Percentiles rank a stretch among this genome's conserved stretches.
Evolutionary conservation across 495 filamentous ascomycete species (phyloP).

Genomic region (Penicillium pulvis): DNA sequence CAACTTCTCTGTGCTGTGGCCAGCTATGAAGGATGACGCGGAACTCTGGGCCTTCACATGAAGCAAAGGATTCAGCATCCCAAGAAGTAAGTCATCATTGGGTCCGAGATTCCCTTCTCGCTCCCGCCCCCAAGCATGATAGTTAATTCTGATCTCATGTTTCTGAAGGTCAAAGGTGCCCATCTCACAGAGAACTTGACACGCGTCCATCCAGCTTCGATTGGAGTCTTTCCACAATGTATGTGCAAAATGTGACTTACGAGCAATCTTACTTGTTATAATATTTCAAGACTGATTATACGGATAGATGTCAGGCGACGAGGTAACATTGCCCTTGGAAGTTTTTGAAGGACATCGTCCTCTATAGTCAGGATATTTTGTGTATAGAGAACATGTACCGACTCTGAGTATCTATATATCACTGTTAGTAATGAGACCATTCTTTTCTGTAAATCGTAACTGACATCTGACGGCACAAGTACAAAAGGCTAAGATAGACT

Average conservation of each 20-base stretch:
- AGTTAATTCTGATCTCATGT: background rate
- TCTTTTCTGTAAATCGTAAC: background rate
- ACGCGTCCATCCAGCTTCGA: background rate
- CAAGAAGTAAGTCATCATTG: conserved; percentile 1
- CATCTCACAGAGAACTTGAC: background rate
- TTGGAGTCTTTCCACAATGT: background rate
- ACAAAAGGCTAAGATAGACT: background rate
- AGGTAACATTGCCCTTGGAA: background rate
- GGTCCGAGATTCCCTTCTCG: background rate
- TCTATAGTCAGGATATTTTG: background rate
- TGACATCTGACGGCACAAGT: background rate
- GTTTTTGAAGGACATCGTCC: background rate
- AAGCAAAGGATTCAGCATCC: background rate
- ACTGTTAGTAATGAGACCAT: background rate
- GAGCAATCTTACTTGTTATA: background rate
- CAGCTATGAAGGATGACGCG: background rate
- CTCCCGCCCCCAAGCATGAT: background rate
- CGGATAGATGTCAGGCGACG: background rate
- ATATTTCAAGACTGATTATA: background rate
- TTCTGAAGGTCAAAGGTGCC: background rate
- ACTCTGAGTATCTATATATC: background rate
- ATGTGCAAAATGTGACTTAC: background rate
- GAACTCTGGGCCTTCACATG: background rate
- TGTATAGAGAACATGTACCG: background rate
- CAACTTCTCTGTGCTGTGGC: background rate